Percentiles rank a stretch among this genome's conserved stretches.
Evolutionary conservation across 495 filamentous ascomycete genomes (phyloP).

Genomic region (Sphaerosporella brunnea): DNA sequence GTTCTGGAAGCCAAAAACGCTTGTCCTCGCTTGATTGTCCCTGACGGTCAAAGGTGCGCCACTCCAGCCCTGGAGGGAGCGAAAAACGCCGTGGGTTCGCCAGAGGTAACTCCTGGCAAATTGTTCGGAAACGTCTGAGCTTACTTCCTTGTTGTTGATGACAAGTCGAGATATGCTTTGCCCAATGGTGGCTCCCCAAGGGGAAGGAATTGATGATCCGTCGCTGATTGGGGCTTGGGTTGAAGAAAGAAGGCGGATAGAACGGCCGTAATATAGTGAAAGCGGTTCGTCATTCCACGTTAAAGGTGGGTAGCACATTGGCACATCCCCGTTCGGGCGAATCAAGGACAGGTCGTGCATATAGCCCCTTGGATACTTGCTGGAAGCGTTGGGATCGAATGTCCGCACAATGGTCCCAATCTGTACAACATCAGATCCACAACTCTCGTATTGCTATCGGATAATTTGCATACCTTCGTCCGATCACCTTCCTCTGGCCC

Average conservation of each 20-base stretch:
- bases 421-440: neutral
- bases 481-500: too few species aligned
- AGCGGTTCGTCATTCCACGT: neutral
- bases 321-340: neutral
- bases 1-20: neutral
- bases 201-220: neutral
- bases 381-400: neutral
- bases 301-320: neutral
- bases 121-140: neutral
- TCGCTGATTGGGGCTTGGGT: neutral
- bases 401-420: neutral
- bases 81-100: neutral
- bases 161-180: neutral
- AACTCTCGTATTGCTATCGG: too few species aligned
- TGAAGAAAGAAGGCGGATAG: neutral
- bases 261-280: neutral
- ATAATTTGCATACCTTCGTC: too few species aligned
- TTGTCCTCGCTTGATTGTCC: neutral
- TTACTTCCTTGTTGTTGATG: neutral
- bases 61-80: neutral
- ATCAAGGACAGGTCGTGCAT: neutral
- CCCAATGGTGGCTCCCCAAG: neutral
- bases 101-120: neutral
- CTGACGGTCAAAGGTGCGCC: neutral
- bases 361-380: neutral